Evolutionary conservation across 2,329 filamentous ascomycete genomes (phyloP).

Genomic region (Rosellinia necatrix): DNA sequence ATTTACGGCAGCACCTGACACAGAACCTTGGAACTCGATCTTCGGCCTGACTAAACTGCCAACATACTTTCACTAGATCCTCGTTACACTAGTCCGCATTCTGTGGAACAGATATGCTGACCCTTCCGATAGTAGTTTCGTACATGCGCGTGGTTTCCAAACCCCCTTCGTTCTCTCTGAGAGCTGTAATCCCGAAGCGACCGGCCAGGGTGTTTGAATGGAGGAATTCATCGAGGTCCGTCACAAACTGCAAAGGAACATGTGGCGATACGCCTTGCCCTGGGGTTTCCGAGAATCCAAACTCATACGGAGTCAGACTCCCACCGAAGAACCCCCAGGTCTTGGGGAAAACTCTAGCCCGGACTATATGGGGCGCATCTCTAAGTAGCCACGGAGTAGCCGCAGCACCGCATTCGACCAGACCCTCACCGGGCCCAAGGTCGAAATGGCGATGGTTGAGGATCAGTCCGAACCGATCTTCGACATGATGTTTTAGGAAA

Average conservation of each 20-base stretch:
- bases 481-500: background rate
- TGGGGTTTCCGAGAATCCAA: background rate
- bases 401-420: background rate
- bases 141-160: too few relatives aligned
- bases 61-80: background rate
- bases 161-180: too few relatives aligned
- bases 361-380: background rate
- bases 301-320: background rate
- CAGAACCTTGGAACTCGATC: background rate
- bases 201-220: too few relatives aligned
- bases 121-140: too few relatives aligned
- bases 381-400: background rate
- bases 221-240: background rate
- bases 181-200: too few relatives aligned
- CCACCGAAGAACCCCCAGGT: background rate
- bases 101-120: too few relatives aligned
- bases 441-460: background rate
- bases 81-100: too few relatives aligned
- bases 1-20: background rate
- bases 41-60: background rate
- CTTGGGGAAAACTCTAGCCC: background rate
- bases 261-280: background rate
- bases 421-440: background rate
- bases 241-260: background rate
- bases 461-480: background rate